These are phyloP conservation scores for Exutisphaerella laricina DNA, from an alignment of 2,329 filamentous ascomycete species.

Conservation along the genomic window DNA sequence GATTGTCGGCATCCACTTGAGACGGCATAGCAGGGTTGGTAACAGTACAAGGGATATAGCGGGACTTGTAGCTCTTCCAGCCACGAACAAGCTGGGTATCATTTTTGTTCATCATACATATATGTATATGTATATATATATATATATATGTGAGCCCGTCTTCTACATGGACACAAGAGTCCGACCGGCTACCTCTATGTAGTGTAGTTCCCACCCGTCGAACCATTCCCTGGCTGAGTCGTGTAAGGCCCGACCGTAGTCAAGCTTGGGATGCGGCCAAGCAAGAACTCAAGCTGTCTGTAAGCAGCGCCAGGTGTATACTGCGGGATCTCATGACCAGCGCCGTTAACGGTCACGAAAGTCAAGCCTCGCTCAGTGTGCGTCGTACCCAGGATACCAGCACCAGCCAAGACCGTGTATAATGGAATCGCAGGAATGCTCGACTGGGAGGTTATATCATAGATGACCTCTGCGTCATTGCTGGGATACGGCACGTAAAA, in stretches of 20 bases:
- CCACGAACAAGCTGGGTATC: too few relatives aligned
- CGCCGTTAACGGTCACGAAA: constrained; percentile 25
- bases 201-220: too few relatives aligned
- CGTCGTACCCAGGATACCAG: constrained; percentile 13
- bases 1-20: too few relatives aligned
- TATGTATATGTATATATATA: too few relatives aligned
- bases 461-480: neutral
- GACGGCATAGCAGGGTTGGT: too few relatives aligned
- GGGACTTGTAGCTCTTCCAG: too few relatives aligned
- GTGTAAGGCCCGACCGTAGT: constrained; percentile 1
- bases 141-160: too few relatives aligned
- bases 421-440: neutral
- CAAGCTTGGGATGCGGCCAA: constrained; percentile 34
- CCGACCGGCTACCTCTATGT: too few relatives aligned
- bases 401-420: constrained; percentile 1
- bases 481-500: constrained; percentile 26
- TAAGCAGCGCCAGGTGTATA: constrained; percentile 42
- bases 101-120: too few relatives aligned
- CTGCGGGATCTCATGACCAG: constrained; percentile 30
- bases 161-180: too few relatives aligned
- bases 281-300: constrained; percentile 39
- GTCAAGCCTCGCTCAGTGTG: constrained; percentile 27
- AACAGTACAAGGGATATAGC: too few relatives aligned
- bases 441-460: neutral
- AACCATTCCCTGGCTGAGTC: neutral